Conservation (phyloP, 1,284 basidiomycete species). For the Ceratobasidium sp. region DNA sequence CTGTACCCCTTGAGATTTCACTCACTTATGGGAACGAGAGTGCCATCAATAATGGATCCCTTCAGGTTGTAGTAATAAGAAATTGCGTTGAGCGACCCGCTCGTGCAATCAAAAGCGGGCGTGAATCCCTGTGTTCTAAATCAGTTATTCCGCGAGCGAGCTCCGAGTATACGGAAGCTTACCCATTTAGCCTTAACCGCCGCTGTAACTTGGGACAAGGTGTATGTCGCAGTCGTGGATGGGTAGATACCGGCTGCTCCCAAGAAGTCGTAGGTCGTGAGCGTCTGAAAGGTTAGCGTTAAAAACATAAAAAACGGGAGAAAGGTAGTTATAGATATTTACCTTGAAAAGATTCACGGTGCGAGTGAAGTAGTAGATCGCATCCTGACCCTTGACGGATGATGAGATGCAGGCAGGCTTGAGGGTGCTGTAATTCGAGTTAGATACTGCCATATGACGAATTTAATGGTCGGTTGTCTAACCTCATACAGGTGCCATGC, state of each 20-base stretch:
- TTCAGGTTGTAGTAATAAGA: constrained; percentile 77
- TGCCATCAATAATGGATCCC: constrained; percentile 74
- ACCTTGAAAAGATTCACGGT: constrained; percentile 76
- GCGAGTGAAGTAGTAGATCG: constrained; percentile 72
- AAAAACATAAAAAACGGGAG: neutral
- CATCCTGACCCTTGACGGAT: constrained; percentile 38
- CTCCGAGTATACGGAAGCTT: constrained; percentile 52
- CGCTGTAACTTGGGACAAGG: constrained; percentile 66
- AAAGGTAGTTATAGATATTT: constrained; percentile 1
- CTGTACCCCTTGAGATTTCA: constrained; percentile 33
- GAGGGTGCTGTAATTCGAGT: constrained; percentile 66
- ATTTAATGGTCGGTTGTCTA: neutral
- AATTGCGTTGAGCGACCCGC: constrained; percentile 65
- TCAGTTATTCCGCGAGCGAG: constrained; percentile 34
- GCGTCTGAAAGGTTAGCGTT: constrained; percentile 58
- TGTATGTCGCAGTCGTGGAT: constrained; percentile 67
- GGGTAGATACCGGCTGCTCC: constrained; percentile 79
- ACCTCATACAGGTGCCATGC: constrained; percentile 84
- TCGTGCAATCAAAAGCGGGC: constrained; percentile 70
- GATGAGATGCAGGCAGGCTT: constrained; percentile 54
- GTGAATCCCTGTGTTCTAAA: constrained; percentile 60
- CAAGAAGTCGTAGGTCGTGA: constrained; percentile 81
- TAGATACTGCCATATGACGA: constrained; percentile 37
- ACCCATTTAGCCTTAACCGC: constrained; percentile 70
- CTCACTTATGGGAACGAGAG: constrained; percentile 71